Evolutionary conservation across 2,329 filamentous ascomycete genomes (phyloP).

Genomic region (Microcera coccophila): DNA sequence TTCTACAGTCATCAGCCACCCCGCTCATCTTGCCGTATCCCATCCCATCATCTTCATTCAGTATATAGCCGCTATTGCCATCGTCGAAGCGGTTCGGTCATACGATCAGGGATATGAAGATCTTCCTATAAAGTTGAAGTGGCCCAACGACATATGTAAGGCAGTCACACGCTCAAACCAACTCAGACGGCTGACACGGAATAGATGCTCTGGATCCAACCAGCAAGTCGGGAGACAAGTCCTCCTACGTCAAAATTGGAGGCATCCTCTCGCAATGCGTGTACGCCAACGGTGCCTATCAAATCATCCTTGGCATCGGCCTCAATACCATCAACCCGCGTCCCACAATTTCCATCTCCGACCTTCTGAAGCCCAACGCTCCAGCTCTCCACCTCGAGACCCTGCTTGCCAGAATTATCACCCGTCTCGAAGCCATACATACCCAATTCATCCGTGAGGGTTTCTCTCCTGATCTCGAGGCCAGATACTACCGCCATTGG

Average conservation of each 20-base stretch:
- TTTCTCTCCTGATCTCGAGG: constrained; percentile 70
- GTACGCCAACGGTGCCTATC: constrained; percentile 73
- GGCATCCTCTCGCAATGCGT: constrained; percentile 89
- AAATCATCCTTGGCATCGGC: constrained; percentile 80
- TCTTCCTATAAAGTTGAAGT: constrained; percentile 83
- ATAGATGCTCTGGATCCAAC: constrained; percentile 63
- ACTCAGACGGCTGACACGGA: background rate
- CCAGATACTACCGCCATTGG: constrained; percentile 78
- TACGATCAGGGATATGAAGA: constrained; percentile 74
- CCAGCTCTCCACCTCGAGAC: constrained; percentile 68
- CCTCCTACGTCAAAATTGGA: constrained; percentile 78
- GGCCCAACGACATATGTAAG: constrained; percentile 92
- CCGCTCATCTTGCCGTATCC: constrained; percentile 63
- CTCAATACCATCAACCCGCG: constrained; percentile 80
- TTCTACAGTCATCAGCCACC: constrained; percentile 82
- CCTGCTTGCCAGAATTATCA: constrained; percentile 76
- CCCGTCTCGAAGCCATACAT: constrained; percentile 75
- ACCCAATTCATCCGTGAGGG: constrained; percentile 68
- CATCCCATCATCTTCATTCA: constrained; percentile 90
- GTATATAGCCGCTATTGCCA: constrained; percentile 85
- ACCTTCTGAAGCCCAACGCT: constrained; percentile 54
- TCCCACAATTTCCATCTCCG: constrained; percentile 83
- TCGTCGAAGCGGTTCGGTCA: constrained; percentile 74
- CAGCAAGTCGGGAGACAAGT: constrained; percentile 40
- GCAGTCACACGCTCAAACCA: background rate